Evolutionary conservation across 2,329 filamentous ascomycete genomes (phyloP).

Genomic region (Aureobasidium sp.): DNA sequence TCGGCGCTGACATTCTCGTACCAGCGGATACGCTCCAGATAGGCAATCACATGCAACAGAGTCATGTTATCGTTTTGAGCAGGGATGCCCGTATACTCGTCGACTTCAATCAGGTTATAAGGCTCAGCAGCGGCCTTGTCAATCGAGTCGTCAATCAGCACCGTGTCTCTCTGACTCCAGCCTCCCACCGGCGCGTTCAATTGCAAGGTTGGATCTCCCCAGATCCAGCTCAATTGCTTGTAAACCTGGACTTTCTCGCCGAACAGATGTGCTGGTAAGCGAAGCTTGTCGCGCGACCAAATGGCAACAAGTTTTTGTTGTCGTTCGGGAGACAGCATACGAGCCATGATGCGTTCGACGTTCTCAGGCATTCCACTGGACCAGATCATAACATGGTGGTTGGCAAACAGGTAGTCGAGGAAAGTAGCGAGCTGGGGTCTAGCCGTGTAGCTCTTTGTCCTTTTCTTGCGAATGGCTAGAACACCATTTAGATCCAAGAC

Average conservation of each 20-base stretch:
- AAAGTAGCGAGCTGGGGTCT: constrained; percentile 64
- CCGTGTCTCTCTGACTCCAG: constrained; percentile 80
- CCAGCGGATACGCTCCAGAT: constrained; percentile 3
- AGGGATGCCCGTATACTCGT: constrained; percentile 54
- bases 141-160: constrained; percentile 77
- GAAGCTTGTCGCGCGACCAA: constrained; percentile 73
- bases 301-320: constrained; percentile 55
- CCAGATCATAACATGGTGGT: constrained; percentile 81
- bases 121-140: constrained; percentile 80
- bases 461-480: constrained; percentile 58
- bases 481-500: constrained; percentile 93
- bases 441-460: constrained; percentile 26
- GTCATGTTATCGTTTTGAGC: not conserved
- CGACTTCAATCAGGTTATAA: constrained; percentile 69
- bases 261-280: constrained; percentile 58
- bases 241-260: constrained; percentile 71
- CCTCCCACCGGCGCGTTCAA: constrained; percentile 25
- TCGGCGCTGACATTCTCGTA: not conserved
- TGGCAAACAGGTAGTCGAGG: constrained; percentile 62
- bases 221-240: constrained; percentile 70
- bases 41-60: not conserved
- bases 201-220: constrained; percentile 45
- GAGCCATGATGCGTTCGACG: constrained; percentile 57
- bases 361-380: constrained; percentile 73
- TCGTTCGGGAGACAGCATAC: constrained; percentile 48